These are phyloP conservation scores for Lachnellula subtilissima DNA, from an alignment of 2,329 filamentous ascomycete species.

Conservation along the genomic window DNA sequence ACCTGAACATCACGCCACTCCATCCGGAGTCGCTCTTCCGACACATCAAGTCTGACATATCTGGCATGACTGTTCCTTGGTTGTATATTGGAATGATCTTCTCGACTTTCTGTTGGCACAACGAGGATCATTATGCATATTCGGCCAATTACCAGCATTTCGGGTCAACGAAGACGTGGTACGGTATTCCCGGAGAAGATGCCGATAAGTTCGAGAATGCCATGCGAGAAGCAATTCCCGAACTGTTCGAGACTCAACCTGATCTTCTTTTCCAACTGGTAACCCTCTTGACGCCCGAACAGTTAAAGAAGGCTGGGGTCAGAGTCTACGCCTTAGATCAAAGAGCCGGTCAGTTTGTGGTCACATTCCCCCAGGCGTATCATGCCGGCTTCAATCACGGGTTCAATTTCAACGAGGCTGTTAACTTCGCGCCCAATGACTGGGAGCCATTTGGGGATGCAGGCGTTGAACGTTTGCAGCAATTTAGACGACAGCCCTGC, in stretches of 20 bases:
- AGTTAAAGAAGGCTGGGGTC: slow-evolving; percentile 87
- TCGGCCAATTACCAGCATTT: slow-evolving; percentile 99
- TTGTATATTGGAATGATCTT: slow-evolving; percentile 99
- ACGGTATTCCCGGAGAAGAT: slow-evolving; percentile 91
- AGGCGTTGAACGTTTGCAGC: slow-evolving; percentile 79
- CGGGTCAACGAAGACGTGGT: slow-evolving; percentile 98
- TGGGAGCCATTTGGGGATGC: slow-evolving; percentile 91
- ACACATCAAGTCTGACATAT: slow-evolving; percentile 97
- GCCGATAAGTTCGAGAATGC: slow-evolving; percentile 92
- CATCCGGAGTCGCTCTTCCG: slow-evolving; percentile 89
- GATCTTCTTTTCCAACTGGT: slow-evolving; percentile 95
- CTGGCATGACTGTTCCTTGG: slow-evolving; percentile 99
- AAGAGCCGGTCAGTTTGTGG: slow-evolving; percentile 88
- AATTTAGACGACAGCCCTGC: slow-evolving; percentile 86
- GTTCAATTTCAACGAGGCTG: slow-evolving; percentile 98
- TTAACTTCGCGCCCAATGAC: slow-evolving; percentile 92
- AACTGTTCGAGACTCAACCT: slow-evolving; percentile 94
- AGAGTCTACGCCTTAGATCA: slow-evolving; percentile 94
- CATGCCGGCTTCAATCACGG: slow-evolving; percentile 98
- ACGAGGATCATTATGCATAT: slow-evolving; percentile 96
- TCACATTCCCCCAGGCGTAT: slow-evolving; percentile 95
- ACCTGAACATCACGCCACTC: slow-evolving; percentile 86
- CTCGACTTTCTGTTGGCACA: slow-evolving; percentile 99
- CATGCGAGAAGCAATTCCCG: slow-evolving; percentile 91
- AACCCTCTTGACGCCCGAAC: slow-evolving; percentile 89